phyloP scores from a whole-genome alignment of 306 rosid genomes.

The Psophocarpus tetragonolobus region DNA sequence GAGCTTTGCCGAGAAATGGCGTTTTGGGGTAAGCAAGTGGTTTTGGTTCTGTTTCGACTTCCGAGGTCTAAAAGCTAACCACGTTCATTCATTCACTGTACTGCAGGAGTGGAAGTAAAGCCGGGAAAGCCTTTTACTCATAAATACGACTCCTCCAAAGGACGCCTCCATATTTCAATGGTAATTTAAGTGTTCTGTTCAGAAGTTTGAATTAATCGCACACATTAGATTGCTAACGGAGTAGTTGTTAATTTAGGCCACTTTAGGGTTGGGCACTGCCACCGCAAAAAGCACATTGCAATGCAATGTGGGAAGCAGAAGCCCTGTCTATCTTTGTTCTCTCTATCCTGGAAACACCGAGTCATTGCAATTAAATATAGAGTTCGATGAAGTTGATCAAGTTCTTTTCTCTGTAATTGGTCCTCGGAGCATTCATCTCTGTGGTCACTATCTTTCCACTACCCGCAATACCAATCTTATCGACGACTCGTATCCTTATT shows the following conservation, averaged over 20 bases:
- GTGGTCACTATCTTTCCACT: conserved; percentile 60
- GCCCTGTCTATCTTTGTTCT: conserved; percentile 80
- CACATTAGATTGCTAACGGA: neutral
- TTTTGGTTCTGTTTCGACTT: neutral
- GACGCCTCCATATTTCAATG: conserved; percentile 90
- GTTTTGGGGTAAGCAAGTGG: conserved; percentile 71
- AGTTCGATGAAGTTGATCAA: conserved; percentile 71
- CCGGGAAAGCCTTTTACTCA: conserved; percentile 79
- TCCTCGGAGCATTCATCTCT: conserved; percentile 82
- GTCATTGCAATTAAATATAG: conserved; percentile 79
- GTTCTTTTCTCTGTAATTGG: conserved; percentile 90
- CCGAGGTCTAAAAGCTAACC: neutral
- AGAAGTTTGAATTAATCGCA: neutral
- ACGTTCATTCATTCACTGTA: neutral
- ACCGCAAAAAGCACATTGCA: conserved; percentile 68
- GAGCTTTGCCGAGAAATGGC: conserved; percentile 46
- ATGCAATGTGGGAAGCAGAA: conserved; percentile 80
- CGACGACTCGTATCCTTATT: conserved; percentile 71
- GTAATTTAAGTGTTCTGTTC: conserved; percentile 24
- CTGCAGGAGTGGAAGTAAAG: conserved; percentile 75
- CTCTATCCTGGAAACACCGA: conserved; percentile 70
- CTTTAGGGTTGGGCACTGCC: conserved; percentile 69
- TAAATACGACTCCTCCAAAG: conserved; percentile 49
- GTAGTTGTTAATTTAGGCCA: conserved; percentile 47
- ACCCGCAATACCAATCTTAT: conserved; percentile 11